Base-by-base conservation (phyloP, 768 basidiomycete species). In the Podaxis rugospora region DNA sequence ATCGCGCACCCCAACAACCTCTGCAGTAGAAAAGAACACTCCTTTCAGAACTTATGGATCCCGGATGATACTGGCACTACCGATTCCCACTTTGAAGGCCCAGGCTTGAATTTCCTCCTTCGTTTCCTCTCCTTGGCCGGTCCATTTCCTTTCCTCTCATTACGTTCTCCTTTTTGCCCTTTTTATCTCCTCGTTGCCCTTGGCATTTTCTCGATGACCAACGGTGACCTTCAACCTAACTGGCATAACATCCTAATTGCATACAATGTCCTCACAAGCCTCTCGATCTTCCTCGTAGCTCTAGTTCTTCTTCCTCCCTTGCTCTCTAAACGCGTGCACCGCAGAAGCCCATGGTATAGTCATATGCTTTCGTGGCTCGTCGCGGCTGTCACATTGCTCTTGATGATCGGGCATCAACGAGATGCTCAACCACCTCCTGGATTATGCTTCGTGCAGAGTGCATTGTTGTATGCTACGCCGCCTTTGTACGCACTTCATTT, bases 341-440 rank as follows among this genome's bases (percentile, higher is more conserved):
- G 57, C 25, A 40, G 57, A n/a, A 21, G 5, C 14, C 57, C 57
- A 10, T 58, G 57, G 57, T 58, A 58, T n/a, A 50, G 47, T 51
- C 57, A 58, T 51, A 58, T 58, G 57, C 35, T 58, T 2, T 50
- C 57, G 9, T 58, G 57, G 57, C 49, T 58, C 21, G 57, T 58
- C 47, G 32, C 40, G n/a, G 46, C 47, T 10, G 25, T 37, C 36
- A n/a, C 57, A 7, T 37, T 58, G 18, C 35, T 58, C 2, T 27
- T 58, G 16, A 35, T 50, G 46, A 36, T 58, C 35, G 57, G 57
- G 2, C 57, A 58, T 11, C 57, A 58, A 58, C 36, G 16, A 39
- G 57, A 58, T 25, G 1, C 13, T 14, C 9, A 39, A 5, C 57
- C 57, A 37, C 57, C 57, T 50, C 10, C 47, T 14, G 46, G 47